A percentile compares a stretch with the other conserved stretches of the same genome.
phyloP scores from a whole-genome alignment of 495 filamentous ascomycete genomes.

The Aspergillus bridgeri region DNA sequence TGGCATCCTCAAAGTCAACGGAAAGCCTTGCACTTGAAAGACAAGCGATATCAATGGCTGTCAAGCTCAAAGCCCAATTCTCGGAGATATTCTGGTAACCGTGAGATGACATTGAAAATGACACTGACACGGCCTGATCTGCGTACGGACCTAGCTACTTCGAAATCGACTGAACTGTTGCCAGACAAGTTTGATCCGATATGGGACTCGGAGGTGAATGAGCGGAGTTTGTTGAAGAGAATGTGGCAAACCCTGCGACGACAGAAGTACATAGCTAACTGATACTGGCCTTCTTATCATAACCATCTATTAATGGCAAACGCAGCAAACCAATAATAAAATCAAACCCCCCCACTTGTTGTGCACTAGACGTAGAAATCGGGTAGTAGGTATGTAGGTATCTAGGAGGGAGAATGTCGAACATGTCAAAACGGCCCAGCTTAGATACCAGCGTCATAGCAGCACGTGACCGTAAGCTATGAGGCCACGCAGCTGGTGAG shows the following conservation, averaged over 20 bases:
- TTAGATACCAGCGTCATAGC: slow-evolving; percentile 23
- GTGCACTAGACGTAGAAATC: too few relatives aligned
- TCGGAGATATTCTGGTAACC: slow-evolving; percentile 29
- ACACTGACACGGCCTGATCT: slow-evolving; percentile 88
- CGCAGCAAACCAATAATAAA: neutral
- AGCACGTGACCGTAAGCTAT: slow-evolving; percentile 33
- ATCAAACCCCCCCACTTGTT: neutral
- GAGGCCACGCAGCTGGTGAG: slow-evolving; percentile 34
- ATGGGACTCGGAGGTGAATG: slow-evolving; percentile 42
- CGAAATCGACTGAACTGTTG: slow-evolving; percentile 51
- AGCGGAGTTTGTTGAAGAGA: slow-evolving; percentile 48
- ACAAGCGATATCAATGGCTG: slow-evolving; percentile 18
- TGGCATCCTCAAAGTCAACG: too few relatives aligned
- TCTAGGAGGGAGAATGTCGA: too few relatives aligned
- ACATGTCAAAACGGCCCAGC: slow-evolving; percentile 6
- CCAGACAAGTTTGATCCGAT: slow-evolving; percentile 44
- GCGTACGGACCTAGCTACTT: slow-evolving; percentile 59
- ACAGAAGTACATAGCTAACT: slow-evolving; percentile 27
- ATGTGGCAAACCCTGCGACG: slow-evolving; percentile 51
- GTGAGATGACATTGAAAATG: slow-evolving; percentile 95
- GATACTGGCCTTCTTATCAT: too few relatives aligned
- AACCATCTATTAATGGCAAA: too few relatives aligned
- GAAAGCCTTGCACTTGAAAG: neutral
- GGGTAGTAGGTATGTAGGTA: neutral
- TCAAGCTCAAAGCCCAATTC: slow-evolving; percentile 17